Evolutionary conservation across 106 monocot genomes (phyloP).

Genomic region (Dendrobium nobile): DNA sequence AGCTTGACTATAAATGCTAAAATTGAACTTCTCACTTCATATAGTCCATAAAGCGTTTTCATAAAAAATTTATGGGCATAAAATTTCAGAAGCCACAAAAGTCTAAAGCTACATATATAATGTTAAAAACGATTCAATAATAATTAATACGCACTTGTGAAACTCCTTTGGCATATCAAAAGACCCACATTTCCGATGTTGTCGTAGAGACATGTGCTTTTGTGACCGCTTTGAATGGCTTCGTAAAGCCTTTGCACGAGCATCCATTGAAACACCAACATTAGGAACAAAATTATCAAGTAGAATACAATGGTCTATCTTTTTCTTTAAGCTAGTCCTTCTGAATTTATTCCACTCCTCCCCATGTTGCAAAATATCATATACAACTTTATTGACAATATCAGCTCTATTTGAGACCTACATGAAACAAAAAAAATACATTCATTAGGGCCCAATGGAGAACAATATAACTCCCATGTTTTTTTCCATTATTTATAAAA

Average conservation of each 20-base stretch:
- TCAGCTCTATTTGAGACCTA: conserved; percentile 38
- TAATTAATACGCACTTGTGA: conserved; percentile 43
- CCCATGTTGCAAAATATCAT: conserved; percentile 73
- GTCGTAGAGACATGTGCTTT: conserved; percentile 70
- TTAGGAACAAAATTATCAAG: conserved; percentile 74
- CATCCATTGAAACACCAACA: conserved; percentile 27
- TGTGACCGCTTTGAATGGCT: conserved; percentile 70
- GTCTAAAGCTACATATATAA: neutral
- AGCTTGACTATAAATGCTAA: neutral
- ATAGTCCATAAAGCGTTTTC: neutral
- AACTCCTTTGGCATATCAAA: conserved; percentile 56
- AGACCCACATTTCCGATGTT: conserved; percentile 75
- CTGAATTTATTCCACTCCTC: conserved; percentile 47
- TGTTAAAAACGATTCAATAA: neutral
- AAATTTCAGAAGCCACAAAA: neutral
- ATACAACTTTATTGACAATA: conserved; percentile 39
- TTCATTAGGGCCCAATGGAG: neutral
- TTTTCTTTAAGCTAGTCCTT: conserved; percentile 41
- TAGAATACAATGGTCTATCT: conserved; percentile 55
- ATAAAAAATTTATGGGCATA: neutral
- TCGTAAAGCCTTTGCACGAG: conserved; percentile 46
- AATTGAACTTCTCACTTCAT: neutral
- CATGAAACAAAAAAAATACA: conserved; percentile 8
- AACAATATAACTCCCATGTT: neutral
- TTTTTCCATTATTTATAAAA: too few relatives aligned